These are phyloP conservation scores for Lolium rigidum DNA, from an alignment of 176 grass and related monocot genomes.

Conservation along the genomic window DNA sequence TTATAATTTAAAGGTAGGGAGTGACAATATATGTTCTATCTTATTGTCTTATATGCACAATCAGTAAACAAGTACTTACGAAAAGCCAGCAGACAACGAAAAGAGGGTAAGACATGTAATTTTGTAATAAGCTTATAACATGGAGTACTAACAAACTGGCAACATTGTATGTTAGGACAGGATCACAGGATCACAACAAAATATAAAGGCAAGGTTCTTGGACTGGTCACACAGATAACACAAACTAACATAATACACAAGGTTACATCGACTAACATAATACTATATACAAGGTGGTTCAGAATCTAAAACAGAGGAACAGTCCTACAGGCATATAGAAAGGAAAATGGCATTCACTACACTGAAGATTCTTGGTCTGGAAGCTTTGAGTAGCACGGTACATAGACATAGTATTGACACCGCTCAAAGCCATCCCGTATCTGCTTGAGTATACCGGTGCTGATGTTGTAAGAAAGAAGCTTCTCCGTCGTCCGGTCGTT, in stretches of 20 bases:
- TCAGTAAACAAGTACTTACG: neutral
- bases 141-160: neutral
- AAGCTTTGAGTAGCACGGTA: conserved; percentile 8
- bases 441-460: conserved; percentile 35
- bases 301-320: neutral
- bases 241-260: neutral
- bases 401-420: neutral
- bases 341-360: neutral
- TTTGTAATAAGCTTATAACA: neutral
- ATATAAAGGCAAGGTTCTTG: neutral
- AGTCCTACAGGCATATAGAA: too few species aligned
- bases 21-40: neutral
- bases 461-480: conserved; percentile 39
- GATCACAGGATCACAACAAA: neutral
- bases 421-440: neutral
- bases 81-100: neutral
- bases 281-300: neutral
- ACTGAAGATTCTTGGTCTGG: conserved; percentile 17
- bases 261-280: neutral
- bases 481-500: neutral
- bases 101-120: neutral
- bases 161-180: neutral
- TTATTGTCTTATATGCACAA: neutral
- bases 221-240: neutral
- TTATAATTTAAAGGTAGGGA: neutral